phyloP scores from a whole-genome alignment of 148 eudicot species.

The Rhododendron molle region DNA sequence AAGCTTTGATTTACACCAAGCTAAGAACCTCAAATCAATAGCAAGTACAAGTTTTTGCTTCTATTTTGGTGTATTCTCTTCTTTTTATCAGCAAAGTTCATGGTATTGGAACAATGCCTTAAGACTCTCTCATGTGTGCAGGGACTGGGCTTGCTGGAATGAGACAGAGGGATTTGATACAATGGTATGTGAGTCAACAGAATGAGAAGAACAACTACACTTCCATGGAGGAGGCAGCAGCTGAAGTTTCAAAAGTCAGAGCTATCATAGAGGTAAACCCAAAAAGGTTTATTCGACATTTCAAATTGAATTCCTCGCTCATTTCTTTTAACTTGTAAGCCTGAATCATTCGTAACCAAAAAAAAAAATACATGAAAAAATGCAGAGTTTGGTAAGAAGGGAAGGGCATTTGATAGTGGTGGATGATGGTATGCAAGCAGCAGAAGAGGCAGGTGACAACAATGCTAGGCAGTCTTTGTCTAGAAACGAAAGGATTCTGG shows the following conservation, averaged over 20 bases:
- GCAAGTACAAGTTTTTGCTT: not conserved
- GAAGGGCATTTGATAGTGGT: constrained; percentile 92
- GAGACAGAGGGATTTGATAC: constrained; percentile 86
- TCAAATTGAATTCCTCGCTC: not conserved
- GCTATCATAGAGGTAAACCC: constrained; percentile 85
- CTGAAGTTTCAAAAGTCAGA: constrained; percentile 58
- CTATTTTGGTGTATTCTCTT: not conserved
- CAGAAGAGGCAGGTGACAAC: constrained; percentile 32
- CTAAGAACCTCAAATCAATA: not conserved
- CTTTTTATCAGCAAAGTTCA: not conserved
- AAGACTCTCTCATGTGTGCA: constrained; percentile 9
- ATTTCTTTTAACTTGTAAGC: not conserved
- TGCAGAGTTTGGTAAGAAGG: constrained; percentile 77
- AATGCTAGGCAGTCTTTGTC: constrained; percentile 33
- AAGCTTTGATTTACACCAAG: not conserved
- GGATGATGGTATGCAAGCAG: constrained; percentile 65
- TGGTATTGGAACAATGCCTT: constrained; percentile 1
- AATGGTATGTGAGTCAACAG: constrained; percentile 81
- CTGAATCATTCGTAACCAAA: not conserved
- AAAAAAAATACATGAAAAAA: not conserved
- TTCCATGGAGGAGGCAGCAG: constrained; percentile 61
- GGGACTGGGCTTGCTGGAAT: constrained; percentile 76
- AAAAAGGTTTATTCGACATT: not conserved
- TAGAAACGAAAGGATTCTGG: constrained; percentile 77
- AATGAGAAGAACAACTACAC: constrained; percentile 64